Percentiles rank a stretch among this genome's conserved stretches.
Conservation (phyloP, 441 rosid species). For the Populus hybrid region DNA sequence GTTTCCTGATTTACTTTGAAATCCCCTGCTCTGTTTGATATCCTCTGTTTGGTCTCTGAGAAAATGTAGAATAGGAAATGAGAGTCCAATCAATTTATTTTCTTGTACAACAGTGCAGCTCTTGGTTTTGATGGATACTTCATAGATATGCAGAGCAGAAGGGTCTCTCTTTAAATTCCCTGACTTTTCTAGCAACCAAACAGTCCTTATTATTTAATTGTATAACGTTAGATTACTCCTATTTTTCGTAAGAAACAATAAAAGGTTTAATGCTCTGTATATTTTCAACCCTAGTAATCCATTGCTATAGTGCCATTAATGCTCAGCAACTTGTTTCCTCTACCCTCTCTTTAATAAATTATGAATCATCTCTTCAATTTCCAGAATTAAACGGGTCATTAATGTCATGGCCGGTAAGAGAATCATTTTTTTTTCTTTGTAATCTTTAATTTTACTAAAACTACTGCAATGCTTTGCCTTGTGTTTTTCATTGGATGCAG, state of each 20-base stretch:
- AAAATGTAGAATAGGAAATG: slow-evolving; percentile 13
- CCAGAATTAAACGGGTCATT: background rate
- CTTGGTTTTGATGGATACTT: background rate
- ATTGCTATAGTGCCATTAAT: background rate
- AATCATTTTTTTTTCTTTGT: background rate
- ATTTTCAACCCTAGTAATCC: background rate
- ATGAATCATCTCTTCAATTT: background rate
- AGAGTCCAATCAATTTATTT: background rate
- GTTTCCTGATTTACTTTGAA: background rate
- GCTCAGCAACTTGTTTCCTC: slow-evolving; percentile 7
- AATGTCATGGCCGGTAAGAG: background rate
- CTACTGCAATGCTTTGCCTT: background rate
- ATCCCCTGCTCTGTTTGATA: background rate
- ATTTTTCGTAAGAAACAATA: background rate
- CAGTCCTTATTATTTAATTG: background rate
- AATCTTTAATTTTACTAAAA: background rate
- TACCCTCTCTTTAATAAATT: background rate
- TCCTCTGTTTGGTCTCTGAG: slow-evolving; percentile 27
- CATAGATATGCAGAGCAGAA: background rate
- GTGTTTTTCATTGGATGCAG: slow-evolving; percentile 38
- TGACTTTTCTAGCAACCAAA: slow-evolving; percentile 9
- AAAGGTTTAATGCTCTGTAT: background rate
- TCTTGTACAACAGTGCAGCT: background rate
- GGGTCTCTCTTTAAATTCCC: background rate
- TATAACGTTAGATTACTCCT: background rate